Evolutionary conservation across 257 asterid species (phyloP).

Genomic region (Nicotiana tabacum): DNA sequence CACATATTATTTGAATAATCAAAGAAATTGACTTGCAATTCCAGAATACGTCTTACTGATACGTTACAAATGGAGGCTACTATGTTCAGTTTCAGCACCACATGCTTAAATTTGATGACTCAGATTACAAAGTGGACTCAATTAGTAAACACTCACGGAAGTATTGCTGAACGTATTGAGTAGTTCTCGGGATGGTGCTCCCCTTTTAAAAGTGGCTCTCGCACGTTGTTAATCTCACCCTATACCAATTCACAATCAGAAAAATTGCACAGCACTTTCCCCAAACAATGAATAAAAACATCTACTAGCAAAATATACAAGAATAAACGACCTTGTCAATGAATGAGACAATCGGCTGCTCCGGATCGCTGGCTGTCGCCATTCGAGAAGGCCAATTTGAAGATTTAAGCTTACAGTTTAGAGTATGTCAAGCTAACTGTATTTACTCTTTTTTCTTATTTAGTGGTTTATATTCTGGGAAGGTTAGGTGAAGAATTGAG

Average conservation of each 20-base stretch:
- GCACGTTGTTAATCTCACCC: constrained; percentile 35
- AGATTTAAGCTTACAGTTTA: neutral
- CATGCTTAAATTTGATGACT: neutral
- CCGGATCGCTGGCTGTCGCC: constrained; percentile 9
- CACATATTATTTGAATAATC: neutral
- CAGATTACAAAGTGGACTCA: neutral
- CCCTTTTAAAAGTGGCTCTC: constrained; percentile 49
- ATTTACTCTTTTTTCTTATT: neutral
- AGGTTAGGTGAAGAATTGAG: neutral
- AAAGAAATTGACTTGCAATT: neutral
- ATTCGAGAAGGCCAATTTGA: neutral
- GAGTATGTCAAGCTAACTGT: neutral
- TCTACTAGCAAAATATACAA: neutral
- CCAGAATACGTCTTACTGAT: neutral
- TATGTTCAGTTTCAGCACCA: neutral
- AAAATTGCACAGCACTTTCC: neutral
- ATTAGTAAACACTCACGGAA: constrained; percentile 54
- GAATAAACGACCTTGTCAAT: constrained; percentile 25
- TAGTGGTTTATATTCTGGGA: neutral
- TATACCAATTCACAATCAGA: constrained; percentile 15
- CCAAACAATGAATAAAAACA: neutral
- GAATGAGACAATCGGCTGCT: constrained; percentile 26
- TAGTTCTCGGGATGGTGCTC: constrained; percentile 40
- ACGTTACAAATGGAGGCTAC: neutral
- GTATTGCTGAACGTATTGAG: constrained; percentile 54